Percentiles rank a stretch among this genome's conserved stretches.
Conservation (phyloP, 331 rosid genomes). For the Malus hybrid region DNA sequence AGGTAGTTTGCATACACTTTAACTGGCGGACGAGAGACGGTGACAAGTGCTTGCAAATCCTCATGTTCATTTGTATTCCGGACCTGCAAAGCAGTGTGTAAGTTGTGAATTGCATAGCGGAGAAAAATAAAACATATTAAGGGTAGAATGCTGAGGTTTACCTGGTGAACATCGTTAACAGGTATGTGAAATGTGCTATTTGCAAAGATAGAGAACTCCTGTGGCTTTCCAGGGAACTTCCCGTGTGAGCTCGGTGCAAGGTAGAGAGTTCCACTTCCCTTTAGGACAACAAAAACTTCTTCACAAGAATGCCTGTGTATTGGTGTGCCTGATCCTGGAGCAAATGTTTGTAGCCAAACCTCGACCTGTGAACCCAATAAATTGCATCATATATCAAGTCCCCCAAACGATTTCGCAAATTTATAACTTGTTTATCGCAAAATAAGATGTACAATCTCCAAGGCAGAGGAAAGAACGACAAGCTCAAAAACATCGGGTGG, state of each 20-base stretch:
- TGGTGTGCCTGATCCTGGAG: conserved; percentile 80
- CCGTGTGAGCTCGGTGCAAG: conserved; percentile 54
- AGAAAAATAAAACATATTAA: background rate
- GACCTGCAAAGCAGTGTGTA: conserved; percentile 48
- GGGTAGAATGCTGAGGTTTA: conserved; percentile 21
- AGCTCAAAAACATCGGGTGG: too few relatives aligned
- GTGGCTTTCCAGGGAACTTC: conserved; percentile 69
- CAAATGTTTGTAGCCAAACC: conserved; percentile 88
- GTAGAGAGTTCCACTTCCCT: conserved; percentile 83
- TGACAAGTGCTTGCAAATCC: conserved; percentile 74
- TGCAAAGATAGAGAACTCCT: conserved; percentile 53
- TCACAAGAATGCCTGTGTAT: conserved; percentile 95
- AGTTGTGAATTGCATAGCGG: background rate
- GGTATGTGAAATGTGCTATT: conserved; percentile 82
- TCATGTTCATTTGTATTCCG: conserved; percentile 65
- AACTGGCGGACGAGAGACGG: conserved; percentile 80
- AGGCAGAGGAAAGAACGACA: background rate
- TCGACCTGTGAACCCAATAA: conserved; percentile 48
- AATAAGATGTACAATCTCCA: background rate
- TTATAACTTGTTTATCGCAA: conserved; percentile 4
- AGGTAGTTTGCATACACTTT: conserved; percentile 61
- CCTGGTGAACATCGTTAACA: conserved; percentile 89
- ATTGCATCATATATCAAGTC: background rate
- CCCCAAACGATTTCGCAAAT: background rate
- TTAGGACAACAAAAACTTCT: conserved; percentile 80